These are phyloP conservation scores for Miscanthus lutarioriparius DNA, from an alignment of 176 grass and related monocot species.

Conservation along the genomic window DNA sequence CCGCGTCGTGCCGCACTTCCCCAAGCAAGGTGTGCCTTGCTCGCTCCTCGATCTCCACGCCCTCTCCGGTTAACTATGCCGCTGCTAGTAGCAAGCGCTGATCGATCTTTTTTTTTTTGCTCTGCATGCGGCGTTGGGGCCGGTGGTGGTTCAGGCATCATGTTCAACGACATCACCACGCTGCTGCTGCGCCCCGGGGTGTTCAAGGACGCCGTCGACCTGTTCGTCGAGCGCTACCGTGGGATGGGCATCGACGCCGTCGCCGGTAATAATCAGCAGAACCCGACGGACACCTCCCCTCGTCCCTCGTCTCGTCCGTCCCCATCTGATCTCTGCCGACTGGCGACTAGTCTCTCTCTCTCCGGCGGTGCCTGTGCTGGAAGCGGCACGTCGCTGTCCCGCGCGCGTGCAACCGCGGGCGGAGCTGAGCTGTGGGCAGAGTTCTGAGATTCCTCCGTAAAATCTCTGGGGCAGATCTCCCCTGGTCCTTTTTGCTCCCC, in stretches of 20 bases:
- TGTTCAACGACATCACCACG: conserved; percentile 99
- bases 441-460: conserved; percentile 61
- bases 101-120: neutral
- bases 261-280: conserved; percentile 51
- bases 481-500: conserved; percentile 53
- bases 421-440: conserved; percentile 30
- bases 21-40: conserved; percentile 57
- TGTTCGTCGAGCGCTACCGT: conserved; percentile 89
- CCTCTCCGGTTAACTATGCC: neutral
- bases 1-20: conserved; percentile 91
- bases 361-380: neutral
- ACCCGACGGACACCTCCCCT: neutral
- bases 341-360: neutral
- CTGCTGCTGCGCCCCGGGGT: conserved; percentile 72
- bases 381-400: neutral
- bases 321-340: neutral
- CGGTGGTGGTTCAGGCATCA: conserved; percentile 59
- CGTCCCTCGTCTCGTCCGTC: no score
- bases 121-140: neutral
- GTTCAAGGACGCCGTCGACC: conserved; percentile 87
- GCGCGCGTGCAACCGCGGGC: conserved; percentile 6
- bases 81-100: neutral
- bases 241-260: conserved; percentile 73
- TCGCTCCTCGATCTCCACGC: neutral
- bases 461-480: conserved; percentile 56